Conservation (phyloP, 129 eudicot species). For the Flaveria bidentis region DNA sequence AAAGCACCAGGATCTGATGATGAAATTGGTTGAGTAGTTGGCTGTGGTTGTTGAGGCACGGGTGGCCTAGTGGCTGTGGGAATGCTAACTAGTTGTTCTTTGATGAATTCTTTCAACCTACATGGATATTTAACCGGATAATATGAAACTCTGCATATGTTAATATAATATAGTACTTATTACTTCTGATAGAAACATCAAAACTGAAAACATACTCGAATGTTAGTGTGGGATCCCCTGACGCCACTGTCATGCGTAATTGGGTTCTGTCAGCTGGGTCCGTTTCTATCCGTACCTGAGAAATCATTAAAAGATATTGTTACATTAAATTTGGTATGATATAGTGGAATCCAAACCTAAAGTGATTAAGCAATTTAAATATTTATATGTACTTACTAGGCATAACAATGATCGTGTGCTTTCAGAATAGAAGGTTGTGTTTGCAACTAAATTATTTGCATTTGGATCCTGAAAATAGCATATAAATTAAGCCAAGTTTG, state of each 20-base stretch:
- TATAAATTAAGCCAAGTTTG: conserved; percentile 4
- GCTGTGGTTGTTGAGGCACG: conserved; percentile 49
- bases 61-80: conserved; percentile 59
- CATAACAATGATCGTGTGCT: conserved; percentile 88
- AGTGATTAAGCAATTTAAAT: not conserved
- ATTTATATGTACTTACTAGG: conserved; percentile 52
- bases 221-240: conserved; percentile 88
- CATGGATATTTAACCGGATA: conserved; percentile 5
- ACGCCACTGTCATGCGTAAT: conserved; percentile 86
- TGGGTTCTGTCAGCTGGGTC: conserved; percentile 98
- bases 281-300: conserved; percentile 84
- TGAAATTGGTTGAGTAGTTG: conserved; percentile 38
- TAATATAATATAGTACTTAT: not conserved
- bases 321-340: not conserved
- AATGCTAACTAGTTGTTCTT: conserved; percentile 69
- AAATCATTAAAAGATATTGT: not conserved
- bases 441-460: conserved; percentile 84
- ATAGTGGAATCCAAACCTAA: not conserved
- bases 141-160: conserved; percentile 14
- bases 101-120: conserved; percentile 86
- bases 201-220: conserved; percentile 56
- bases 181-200: not conserved
- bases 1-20: conserved; percentile 79
- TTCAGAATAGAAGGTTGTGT: conserved; percentile 87
- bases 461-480: conserved; percentile 78